phyloP scores from a whole-genome alignment of 805 yeast species.

The Cyberlindnera saturnus region DNA sequence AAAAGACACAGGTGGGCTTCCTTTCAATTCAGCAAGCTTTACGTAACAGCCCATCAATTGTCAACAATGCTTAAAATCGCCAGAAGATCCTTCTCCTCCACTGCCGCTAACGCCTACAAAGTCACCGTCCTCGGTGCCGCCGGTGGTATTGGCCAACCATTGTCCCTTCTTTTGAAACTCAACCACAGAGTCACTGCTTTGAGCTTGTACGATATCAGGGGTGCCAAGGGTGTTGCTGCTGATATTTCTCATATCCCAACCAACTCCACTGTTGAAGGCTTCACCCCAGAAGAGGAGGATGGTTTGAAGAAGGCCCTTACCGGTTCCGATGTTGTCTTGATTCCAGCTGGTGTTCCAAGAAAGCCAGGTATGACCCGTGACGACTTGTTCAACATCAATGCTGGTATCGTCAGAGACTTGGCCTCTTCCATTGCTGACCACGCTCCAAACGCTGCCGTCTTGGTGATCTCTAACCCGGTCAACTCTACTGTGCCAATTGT shows the following conservation, averaged over 20 bases:
- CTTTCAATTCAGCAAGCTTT: background rate
- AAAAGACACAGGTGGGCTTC: background rate
- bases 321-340: conserved; percentile 69
- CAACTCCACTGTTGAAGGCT: conserved; percentile 82
- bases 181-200: conserved; percentile 84
- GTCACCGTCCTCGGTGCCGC: conserved; percentile 79
- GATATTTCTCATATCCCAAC: conserved; percentile 93
- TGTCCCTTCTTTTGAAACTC: conserved; percentile 76
- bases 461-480: conserved; percentile 90
- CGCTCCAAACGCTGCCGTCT: conserved; percentile 79
- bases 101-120: conserved; percentile 64
- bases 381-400: conserved; percentile 93
- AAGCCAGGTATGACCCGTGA: conserved; percentile 99
- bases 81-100: conserved; percentile 60
- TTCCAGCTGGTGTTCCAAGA: conserved; percentile 98
- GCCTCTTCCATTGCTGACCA: conserved; percentile 79
- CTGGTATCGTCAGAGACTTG: conserved; percentile 89
- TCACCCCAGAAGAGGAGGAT: conserved; percentile 72
- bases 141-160: conserved; percentile 95
- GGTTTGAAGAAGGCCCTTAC: conserved; percentile 70
- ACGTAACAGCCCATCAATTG: background rate
- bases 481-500: conserved; percentile 97
- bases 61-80: conserved; percentile 49
- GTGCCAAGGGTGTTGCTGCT: conserved; percentile 96
- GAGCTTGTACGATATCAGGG: conserved; percentile 81